Percentiles rank a stretch among this genome's conserved stretches.
These are phyloP conservation scores for Stevia rebaudiana DNA, from an alignment of 140 eudicot genomes.

Conservation along the genomic window DNA sequence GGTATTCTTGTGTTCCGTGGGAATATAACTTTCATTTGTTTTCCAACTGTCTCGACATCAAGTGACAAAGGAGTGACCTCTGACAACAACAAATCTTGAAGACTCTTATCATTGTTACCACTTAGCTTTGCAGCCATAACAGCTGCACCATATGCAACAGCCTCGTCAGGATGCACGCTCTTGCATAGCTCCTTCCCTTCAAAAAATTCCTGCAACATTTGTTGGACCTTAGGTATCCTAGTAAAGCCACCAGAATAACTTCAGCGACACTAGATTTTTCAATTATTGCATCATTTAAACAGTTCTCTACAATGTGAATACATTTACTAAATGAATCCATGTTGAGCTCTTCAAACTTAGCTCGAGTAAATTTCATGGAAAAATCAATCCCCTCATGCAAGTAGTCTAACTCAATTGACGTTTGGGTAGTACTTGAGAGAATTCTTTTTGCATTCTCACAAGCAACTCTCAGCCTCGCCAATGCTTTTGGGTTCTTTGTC, in stretches of 20 bases:
- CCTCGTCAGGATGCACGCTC: constrained; percentile 27
- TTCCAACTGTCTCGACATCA: not conserved
- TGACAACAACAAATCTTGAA: not conserved
- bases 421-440: constrained; percentile 12
- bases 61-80: constrained; percentile 29
- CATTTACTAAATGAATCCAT: constrained; percentile 5
- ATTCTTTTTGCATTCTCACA: constrained; percentile 25
- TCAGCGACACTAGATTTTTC: constrained; percentile 19
- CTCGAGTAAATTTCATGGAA: constrained; percentile 25
- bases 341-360: constrained; percentile 26
- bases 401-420: constrained; percentile 23
- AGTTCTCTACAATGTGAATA: constrained; percentile 5
- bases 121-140: constrained; percentile 28
- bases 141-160: constrained; percentile 35
- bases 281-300: constrained; percentile 11
- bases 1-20: constrained; percentile 32
- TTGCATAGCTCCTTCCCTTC: constrained; percentile 15
- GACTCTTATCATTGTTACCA: not conserved
- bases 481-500: constrained; percentile 12
- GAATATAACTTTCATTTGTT: not conserved
- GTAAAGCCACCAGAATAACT: constrained; percentile 30
- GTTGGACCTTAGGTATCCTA: constrained; percentile 23
- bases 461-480: constrained; percentile 22
- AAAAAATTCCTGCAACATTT: constrained; percentile 17
- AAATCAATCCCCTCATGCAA: constrained; percentile 29